phyloP scores from a whole-genome alignment of 306 rosid genomes.

The Vigna hirtella region DNA sequence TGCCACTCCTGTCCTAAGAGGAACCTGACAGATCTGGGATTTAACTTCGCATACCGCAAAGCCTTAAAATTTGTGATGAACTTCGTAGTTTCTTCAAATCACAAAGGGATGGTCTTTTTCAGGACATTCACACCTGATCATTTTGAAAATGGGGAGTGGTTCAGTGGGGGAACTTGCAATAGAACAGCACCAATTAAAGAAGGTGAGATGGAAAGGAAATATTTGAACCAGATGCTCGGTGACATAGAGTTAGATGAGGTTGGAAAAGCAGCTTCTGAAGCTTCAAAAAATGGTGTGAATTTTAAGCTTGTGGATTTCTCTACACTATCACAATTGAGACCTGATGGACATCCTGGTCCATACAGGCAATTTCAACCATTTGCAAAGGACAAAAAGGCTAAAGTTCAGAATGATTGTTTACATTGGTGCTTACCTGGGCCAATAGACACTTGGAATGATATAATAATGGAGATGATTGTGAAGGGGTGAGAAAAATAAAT shows the following conservation, averaged over 20 bases:
- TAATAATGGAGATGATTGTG: conserved; percentile 81
- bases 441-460: conserved; percentile 90
- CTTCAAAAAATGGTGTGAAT: conserved; percentile 66
- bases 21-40: conserved; percentile 77
- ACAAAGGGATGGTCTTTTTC: conserved; percentile 78
- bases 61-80: conserved; percentile 67
- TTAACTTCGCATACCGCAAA: conserved; percentile 85
- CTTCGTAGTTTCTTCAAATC: conserved; percentile 67
- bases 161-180: conserved; percentile 81
- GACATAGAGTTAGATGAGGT: conserved; percentile 77
- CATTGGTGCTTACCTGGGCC: conserved; percentile 99
- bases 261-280: conserved; percentile 58
- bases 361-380: conserved; percentile 83
- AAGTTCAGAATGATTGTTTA: conserved; percentile 85
- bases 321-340: conserved; percentile 77
- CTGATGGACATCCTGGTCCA: conserved; percentile 98
- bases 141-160: conserved; percentile 97
- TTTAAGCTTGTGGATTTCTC: conserved; percentile 74
- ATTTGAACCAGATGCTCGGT: conserved; percentile 57
- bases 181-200: conserved; percentile 81
- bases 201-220: conserved; percentile 74
- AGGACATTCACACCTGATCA: conserved; percentile 95
- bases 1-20: conserved; percentile 81
- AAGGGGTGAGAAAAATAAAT: conserved; percentile 50
- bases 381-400: conserved; percentile 56